Conservation (phyloP, 2,329 filamentous ascomycete species). For the Cryphonectria naterciae region DNA sequence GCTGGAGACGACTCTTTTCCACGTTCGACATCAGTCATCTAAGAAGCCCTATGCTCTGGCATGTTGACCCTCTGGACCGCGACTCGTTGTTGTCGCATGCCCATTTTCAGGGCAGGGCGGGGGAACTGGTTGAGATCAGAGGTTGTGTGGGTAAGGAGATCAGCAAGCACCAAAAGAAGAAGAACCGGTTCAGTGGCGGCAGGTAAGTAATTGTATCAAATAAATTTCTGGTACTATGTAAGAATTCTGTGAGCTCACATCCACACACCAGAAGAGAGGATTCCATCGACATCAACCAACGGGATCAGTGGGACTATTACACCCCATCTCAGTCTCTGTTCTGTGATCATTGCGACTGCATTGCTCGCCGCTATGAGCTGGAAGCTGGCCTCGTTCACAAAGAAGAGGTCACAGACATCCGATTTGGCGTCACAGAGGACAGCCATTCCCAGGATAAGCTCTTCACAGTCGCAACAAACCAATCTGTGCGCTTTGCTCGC, state of each 20-base stretch:
- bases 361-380: slow-evolving; percentile 63
- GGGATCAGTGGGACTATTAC: slow-evolving; percentile 72
- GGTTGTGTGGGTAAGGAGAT: slow-evolving; percentile 79
- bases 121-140: slow-evolving; percentile 70
- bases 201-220: slow-evolving; percentile 41
- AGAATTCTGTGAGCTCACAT: not conserved
- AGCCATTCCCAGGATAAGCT: slow-evolving; percentile 55
- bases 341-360: slow-evolving; percentile 61
- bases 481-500: slow-evolving; percentile 58
- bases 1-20: slow-evolving; percentile 72
- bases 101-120: slow-evolving; percentile 61
- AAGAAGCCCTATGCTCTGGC: slow-evolving; percentile 82
- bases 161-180: slow-evolving; percentile 79
- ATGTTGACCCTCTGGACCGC: slow-evolving; percentile 75
- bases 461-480: slow-evolving; percentile 67
- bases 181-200: slow-evolving; percentile 47
- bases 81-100: slow-evolving; percentile 74
- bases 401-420: slow-evolving; percentile 63
- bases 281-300: slow-evolving; percentile 62
- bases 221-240: not conserved
- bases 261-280: slow-evolving; percentile 43
- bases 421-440: slow-evolving; percentile 55
- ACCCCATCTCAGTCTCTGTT: slow-evolving; percentile 67
- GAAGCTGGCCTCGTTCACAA: slow-evolving; percentile 60
- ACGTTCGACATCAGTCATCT: slow-evolving; percentile 72